phyloP scores from a whole-genome alignment of 1,284 basidiomycete genomes.

The Malassezia pachydermatis region DNA sequence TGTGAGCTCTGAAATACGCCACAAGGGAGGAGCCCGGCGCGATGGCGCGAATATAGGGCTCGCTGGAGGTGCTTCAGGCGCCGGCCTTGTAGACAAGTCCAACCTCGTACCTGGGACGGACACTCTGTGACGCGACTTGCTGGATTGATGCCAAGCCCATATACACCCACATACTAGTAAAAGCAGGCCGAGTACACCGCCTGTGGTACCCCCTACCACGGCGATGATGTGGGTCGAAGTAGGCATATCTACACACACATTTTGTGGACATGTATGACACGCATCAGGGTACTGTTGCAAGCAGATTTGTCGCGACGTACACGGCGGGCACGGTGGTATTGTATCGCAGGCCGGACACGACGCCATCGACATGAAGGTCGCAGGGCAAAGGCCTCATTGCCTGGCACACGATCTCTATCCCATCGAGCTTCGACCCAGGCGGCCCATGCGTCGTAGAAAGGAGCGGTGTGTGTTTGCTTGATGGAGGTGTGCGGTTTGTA shows the following conservation, averaged over 20 bases:
- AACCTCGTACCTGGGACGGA: background rate
- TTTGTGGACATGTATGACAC: constrained; percentile 10
- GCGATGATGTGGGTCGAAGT: background rate
- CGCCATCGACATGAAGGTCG: background rate
- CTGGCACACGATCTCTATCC: background rate
- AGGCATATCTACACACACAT: constrained; percentile 4
- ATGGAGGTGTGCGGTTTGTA: background rate
- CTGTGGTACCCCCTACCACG: background rate
- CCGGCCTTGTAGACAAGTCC: background rate
- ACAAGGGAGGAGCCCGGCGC: background rate
- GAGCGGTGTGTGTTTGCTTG: background rate
- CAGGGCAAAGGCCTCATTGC: background rate
- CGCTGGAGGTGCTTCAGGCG: background rate
- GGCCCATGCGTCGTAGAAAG: background rate
- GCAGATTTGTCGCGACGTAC: constrained; percentile 1
- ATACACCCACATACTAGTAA: background rate
- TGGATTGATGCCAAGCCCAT: background rate
- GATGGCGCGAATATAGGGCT: too few relatives aligned
- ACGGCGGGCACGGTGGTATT: constrained; percentile 12
- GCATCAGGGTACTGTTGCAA: constrained; percentile 13
- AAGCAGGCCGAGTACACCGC: background rate
- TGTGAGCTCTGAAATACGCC: constrained; percentile 13
- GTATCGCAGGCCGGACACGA: constrained; percentile 2
- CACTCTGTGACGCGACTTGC: background rate
- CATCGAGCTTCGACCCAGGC: background rate